A percentile compares a stretch with the other conserved stretches of the same genome.
These are phyloP conservation scores for Rhamnella rubrinervis DNA, from an alignment of 331 rosid species.

Conservation along the genomic window DNA sequence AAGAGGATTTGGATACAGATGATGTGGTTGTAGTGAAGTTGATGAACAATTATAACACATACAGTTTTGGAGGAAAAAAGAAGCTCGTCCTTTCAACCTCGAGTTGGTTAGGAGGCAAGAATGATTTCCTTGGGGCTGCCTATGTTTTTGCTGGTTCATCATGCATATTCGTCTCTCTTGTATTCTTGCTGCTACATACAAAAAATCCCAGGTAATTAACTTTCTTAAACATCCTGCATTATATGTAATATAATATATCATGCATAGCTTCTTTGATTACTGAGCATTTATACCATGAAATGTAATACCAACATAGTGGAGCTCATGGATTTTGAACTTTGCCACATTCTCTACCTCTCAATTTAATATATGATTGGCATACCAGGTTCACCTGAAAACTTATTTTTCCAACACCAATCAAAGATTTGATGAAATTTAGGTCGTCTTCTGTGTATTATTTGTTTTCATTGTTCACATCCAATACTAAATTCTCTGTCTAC, in stretches of 20 bases:
- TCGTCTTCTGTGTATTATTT: too few relatives aligned
- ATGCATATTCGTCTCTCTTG: slow-evolving; percentile 55
- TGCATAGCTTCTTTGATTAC: neutral
- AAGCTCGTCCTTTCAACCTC: slow-evolving; percentile 84
- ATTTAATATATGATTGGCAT: too few relatives aligned
- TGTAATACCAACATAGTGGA: too few relatives aligned
- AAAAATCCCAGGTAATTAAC: slow-evolving; percentile 60
- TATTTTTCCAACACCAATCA: too few relatives aligned
- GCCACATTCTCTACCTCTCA: too few relatives aligned
- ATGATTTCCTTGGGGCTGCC: slow-evolving; percentile 85
- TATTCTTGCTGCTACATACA: slow-evolving; percentile 83
- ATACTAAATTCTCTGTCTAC: too few relatives aligned
- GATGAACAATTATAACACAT: slow-evolving; percentile 76
- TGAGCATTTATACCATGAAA: neutral
- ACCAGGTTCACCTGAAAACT: too few relatives aligned
- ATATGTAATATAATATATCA: neutral
- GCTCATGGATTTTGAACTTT: too few relatives aligned
- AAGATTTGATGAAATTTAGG: too few relatives aligned
- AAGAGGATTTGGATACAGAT: slow-evolving; percentile 78
- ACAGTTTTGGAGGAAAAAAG: slow-evolving; percentile 91
- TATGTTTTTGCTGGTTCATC: slow-evolving; percentile 67
- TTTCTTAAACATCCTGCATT: neutral
- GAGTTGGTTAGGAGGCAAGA: slow-evolving; percentile 92
- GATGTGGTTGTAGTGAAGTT: slow-evolving; percentile 69
- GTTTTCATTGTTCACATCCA: too few relatives aligned